Conservation (phyloP, 108 stramenopile genomes). For the Nannochloropsis salina region DNA sequence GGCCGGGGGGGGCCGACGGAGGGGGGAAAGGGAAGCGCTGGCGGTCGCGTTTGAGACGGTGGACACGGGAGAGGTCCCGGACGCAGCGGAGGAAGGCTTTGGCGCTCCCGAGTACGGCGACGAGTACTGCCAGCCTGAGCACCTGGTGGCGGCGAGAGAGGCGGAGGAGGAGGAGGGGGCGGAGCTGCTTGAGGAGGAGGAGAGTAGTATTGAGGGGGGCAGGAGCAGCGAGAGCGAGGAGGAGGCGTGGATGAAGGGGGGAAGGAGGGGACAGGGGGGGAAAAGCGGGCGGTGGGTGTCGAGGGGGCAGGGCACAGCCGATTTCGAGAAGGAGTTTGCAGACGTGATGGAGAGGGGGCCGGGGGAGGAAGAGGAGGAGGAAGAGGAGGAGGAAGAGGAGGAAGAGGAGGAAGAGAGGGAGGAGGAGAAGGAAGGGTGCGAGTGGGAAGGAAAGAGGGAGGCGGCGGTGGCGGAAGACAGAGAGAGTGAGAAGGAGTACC, state of each 20-base stretch:
- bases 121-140: constrained; percentile 12
- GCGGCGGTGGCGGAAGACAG: no score
- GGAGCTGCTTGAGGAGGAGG: background rate
- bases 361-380: no score
- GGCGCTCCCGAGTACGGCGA: background rate
- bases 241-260: background rate
- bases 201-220: background rate
- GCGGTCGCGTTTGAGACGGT: constrained; percentile 17
- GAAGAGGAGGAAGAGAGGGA: background rate
- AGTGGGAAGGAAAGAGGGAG: background rate
- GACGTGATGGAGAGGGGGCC: background rate
- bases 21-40: background rate
- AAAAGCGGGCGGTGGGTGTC: background rate
- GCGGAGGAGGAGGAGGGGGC: background rate
- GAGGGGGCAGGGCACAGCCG: background rate
- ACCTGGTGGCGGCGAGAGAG: background rate
- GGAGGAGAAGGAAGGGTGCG: background rate
- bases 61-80: background rate
- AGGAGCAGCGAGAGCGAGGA: background rate
- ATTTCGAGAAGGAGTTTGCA: background rate
- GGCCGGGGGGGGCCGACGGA: no score
- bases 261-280: background rate
- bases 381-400: background rate
- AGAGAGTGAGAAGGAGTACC: no score
- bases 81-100: background rate